Conservation (phyloP, 83 land plant genomes). For the Picea mariana region DNA sequence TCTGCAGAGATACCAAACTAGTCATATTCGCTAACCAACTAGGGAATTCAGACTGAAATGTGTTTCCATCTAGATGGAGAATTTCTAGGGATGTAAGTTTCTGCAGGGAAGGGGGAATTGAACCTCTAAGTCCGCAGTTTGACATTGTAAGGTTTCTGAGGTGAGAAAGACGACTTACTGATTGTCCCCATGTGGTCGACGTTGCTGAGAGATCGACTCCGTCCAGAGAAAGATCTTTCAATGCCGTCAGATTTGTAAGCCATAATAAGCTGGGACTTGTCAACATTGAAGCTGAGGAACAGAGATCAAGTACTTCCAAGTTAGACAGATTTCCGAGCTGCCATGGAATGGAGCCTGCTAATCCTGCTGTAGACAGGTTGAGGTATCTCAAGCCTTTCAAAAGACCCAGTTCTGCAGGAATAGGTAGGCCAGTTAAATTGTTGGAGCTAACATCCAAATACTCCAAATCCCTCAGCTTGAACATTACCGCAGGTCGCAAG, state of each 20-base stretch:
- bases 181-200: neutral
- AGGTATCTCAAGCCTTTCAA: neutral
- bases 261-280: no score
- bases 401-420: neutral
- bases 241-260: no score
- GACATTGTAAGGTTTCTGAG: constrained; percentile 9
- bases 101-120: neutral
- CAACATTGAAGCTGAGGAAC: neutral
- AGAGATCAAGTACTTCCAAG: neutral
- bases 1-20: no score
- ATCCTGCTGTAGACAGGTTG: neutral
- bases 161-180: constrained; percentile 6
- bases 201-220: neutral
- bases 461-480: neutral
- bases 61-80: neutral
- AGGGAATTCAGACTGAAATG: neutral
- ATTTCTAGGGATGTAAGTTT: constrained; percentile 2
- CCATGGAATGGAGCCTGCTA: neutral
- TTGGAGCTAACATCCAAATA: constrained; percentile 7
- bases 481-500: neutral
- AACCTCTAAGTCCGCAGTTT: neutral
- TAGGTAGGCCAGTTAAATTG: neutral
- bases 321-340: neutral
- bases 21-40: no score
- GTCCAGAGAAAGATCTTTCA: neutral